phyloP scores from a whole-genome alignment of 2,329 filamentous ascomycete genomes.

The Arthrobotrys musiformis region DNA sequence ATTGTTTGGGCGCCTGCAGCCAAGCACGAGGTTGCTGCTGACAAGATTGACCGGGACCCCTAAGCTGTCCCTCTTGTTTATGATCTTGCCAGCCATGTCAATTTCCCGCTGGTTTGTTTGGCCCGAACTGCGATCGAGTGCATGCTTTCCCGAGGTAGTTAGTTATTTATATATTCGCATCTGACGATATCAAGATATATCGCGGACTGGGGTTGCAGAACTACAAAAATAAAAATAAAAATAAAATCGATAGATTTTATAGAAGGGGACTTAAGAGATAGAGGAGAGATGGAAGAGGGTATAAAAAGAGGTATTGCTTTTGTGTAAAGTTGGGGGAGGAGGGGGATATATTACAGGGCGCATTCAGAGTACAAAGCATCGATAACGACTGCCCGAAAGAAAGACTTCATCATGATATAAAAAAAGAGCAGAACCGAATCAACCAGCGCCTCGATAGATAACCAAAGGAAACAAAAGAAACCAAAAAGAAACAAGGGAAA shows the following conservation, averaged over 20 bases:
- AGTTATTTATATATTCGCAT: background rate
- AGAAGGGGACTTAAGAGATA: no score
- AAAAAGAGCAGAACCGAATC: background rate
- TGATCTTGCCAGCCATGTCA: background rate
- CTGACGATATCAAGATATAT: no score
- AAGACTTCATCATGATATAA: background rate
- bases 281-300: background rate
- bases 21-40: background rate
- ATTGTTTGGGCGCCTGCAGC: constrained; percentile 1
- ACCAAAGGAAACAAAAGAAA: background rate
- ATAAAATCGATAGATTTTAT: no score
- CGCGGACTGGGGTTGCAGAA: no score
- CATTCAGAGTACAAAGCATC: background rate
- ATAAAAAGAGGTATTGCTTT: background rate
- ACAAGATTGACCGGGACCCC: background rate
- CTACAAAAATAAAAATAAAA: background rate
- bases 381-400: background rate
- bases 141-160: background rate
- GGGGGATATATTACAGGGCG: background rate
- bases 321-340: background rate
- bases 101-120: background rate
- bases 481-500: background rate
- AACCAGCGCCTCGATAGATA: background rate
- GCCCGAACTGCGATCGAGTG: constrained; percentile 9
- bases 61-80: background rate